phyloP scores from a whole-genome alignment of 192 early-diverging fungal genomes.

The Mortierella hygrophila region DNA sequence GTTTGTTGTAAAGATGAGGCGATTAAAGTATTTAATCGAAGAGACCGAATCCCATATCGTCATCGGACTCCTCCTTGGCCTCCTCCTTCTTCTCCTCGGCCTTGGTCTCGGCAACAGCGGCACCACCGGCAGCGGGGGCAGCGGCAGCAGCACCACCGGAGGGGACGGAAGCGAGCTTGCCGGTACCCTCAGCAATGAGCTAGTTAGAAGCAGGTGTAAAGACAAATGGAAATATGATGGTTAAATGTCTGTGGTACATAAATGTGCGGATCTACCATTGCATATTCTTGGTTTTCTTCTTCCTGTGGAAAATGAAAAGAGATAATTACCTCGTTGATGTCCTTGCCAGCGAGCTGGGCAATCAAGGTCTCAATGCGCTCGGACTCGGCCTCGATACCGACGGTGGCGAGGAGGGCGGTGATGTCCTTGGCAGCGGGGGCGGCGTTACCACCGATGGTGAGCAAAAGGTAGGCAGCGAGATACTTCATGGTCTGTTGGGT shows the following conservation, averaged over 20 bases:
- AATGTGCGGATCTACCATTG: not conserved
- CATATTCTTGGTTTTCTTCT: not conserved
- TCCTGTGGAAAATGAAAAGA: not conserved
- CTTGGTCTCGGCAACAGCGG: constrained; percentile 57
- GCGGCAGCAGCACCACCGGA: constrained; percentile 81
- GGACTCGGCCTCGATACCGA: constrained; percentile 92
- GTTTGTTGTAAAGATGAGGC: not conserved
- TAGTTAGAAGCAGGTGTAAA: constrained; percentile 21
- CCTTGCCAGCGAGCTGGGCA: constrained; percentile 89
- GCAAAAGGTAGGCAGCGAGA: constrained; percentile 98
- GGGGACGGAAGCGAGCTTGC: constrained; percentile 96
- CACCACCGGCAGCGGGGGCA: constrained; percentile 72
- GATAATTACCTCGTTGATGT: constrained; percentile 79
- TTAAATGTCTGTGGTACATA: not conserved
- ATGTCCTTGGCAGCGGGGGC: constrained; percentile 81
- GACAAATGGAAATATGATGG: constrained; percentile 10
- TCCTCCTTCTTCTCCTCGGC: constrained; percentile 89
- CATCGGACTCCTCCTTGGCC: constrained; percentile 91
- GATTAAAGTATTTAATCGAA: constrained; percentile 84
- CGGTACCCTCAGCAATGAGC: constrained; percentile 92
- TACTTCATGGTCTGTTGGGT: constrained; percentile 84
- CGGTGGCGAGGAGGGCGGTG: constrained; percentile 87
- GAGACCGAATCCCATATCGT: constrained; percentile 97
- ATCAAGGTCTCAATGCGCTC: constrained; percentile 86
- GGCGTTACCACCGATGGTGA: constrained; percentile 88